These are phyloP conservation scores for Rhodotorula kratochvilovae DNA, from an alignment of 768 basidiomycete species.

Conservation along the genomic window DNA sequence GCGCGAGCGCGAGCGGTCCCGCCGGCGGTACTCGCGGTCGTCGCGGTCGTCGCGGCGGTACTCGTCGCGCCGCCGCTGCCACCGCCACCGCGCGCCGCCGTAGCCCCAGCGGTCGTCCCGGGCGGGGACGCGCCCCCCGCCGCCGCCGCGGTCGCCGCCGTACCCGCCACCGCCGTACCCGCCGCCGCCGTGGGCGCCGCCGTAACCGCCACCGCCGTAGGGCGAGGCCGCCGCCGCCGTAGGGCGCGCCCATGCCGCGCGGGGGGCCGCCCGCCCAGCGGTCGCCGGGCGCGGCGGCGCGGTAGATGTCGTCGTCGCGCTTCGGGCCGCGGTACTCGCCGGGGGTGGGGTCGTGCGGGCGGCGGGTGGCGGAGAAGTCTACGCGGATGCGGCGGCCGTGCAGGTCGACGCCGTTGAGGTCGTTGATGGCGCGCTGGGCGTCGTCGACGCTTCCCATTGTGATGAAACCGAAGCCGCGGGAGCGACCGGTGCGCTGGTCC, in stretches of 20 bases:
- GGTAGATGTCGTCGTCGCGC: conserved; percentile 51
- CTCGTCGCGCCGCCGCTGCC: background rate
- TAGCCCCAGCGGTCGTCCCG: conserved; percentile 4
- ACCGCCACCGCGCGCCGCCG: conserved; percentile 4
- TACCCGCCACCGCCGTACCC: conserved; percentile 47
- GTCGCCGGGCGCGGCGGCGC: conserved; percentile 46
- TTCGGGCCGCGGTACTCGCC: conserved; percentile 90
- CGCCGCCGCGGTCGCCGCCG: conserved; percentile 8
- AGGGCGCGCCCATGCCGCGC: conserved; percentile 11
- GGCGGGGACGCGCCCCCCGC: conserved; percentile 11
- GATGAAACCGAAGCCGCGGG: conserved; percentile 97
- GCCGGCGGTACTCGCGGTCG: background rate
- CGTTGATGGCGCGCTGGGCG: conserved; percentile 77
- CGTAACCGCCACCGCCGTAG: conserved; percentile 49
- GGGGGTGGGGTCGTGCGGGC: conserved; percentile 91
- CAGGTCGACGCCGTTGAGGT: conserved; percentile 86
- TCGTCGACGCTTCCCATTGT: conserved; percentile 86
- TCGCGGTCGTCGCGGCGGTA: conserved; percentile 6
- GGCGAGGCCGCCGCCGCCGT: conserved; percentile 7
- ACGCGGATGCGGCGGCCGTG: conserved; percentile 95
- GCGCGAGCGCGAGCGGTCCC: conserved; percentile 1
- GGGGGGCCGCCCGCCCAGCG: conserved; percentile 15
- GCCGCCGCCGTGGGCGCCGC: conserved; percentile 64
- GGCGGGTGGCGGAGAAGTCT: conserved; percentile 89
- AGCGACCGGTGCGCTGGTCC: conserved; percentile 79